Percentiles rank a stretch among this genome's conserved stretches.
Conservation (phyloP, 805 yeast genomes). For the Jamesozyma hellenica region DNA sequence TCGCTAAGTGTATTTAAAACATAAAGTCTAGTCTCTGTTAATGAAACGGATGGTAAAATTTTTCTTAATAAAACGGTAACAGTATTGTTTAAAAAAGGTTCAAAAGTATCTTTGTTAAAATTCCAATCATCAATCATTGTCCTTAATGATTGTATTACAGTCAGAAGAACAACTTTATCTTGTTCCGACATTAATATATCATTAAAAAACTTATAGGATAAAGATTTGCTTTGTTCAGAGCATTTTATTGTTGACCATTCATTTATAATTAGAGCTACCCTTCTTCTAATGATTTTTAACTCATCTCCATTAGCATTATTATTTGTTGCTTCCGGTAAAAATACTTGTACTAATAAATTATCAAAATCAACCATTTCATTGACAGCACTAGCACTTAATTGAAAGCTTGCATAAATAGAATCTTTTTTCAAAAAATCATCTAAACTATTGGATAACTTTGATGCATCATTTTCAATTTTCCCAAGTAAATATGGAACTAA, state of each 20-base stretch:
- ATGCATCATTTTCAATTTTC: conserved; percentile 40
- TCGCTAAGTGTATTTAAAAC: conserved; percentile 58
- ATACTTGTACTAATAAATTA: conserved; percentile 43
- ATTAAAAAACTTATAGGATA: conserved; percentile 49
- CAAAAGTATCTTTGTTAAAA: conserved; percentile 57
- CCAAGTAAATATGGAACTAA: conserved; percentile 47
- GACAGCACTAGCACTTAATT: conserved; percentile 60
- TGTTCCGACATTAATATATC: conserved; percentile 41
- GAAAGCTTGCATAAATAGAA: conserved; percentile 73
- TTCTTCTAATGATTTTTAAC: conserved; percentile 56
- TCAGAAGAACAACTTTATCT: conserved; percentile 73
- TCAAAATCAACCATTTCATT: conserved; percentile 61
- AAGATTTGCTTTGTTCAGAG: conserved; percentile 44
- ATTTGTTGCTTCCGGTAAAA: conserved; percentile 50
- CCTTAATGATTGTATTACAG: conserved; percentile 61
- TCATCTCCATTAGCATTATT: conserved; percentile 36
- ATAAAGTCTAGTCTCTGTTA: conserved; percentile 70
- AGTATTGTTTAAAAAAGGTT: conserved; percentile 50
- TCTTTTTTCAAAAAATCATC: conserved; percentile 61
- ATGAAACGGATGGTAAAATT: conserved; percentile 40
- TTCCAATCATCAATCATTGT: conserved; percentile 79
- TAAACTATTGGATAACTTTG: conserved; percentile 23
- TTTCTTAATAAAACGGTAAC: conserved; percentile 38
- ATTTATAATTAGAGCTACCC: conserved; percentile 64
- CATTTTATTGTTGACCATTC: conserved; percentile 74